phyloP scores from a whole-genome alignment of 2,329 filamentous ascomycete species.

The Aspergillus terreus region DNA sequence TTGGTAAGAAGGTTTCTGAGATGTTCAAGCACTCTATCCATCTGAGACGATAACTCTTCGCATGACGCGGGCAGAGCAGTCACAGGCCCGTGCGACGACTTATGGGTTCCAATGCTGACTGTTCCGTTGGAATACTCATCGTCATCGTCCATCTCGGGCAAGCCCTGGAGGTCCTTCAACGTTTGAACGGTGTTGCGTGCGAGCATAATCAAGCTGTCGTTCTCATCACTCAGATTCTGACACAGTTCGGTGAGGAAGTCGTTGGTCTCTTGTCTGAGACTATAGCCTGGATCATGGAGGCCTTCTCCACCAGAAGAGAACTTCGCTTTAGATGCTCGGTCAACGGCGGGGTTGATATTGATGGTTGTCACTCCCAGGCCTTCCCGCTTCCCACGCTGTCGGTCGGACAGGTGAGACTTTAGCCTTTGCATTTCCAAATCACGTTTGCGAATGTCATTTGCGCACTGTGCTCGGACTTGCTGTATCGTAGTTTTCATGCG shows the following conservation, averaged over 20 bases:
- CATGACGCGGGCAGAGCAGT: constrained; percentile 57
- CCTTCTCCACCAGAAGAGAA: constrained; percentile 35
- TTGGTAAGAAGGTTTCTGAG: constrained; percentile 84
- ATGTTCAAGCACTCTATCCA: constrained; percentile 75
- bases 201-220: constrained; percentile 73
- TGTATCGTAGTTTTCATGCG: constrained; percentile 74
- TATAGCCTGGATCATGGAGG: constrained; percentile 58
- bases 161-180: constrained; percentile 59
- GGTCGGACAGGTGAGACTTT: constrained; percentile 77
- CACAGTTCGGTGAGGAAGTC: constrained; percentile 84
- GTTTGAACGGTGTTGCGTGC: constrained; percentile 68
- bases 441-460: constrained; percentile 84
- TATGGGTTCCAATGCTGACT: constrained; percentile 19
- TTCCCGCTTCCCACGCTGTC: constrained; percentile 57
- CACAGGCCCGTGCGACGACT: constrained; percentile 24
- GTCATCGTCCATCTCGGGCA: constrained; percentile 31
- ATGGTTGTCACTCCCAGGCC: constrained; percentile 49
- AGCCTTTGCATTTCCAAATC: constrained; percentile 85
- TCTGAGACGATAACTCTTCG: constrained; percentile 66
- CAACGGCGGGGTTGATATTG: constrained; percentile 41
- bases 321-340: constrained; percentile 28
- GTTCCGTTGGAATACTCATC: constrained; percentile 29
- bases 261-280: constrained; percentile 80
- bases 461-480: constrained; percentile 81
- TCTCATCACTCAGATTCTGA: constrained; percentile 82